These are phyloP conservation scores for Ophiocytium majus DNA, from an alignment of 352 stramenopile species.

Conservation along the genomic window DNA sequence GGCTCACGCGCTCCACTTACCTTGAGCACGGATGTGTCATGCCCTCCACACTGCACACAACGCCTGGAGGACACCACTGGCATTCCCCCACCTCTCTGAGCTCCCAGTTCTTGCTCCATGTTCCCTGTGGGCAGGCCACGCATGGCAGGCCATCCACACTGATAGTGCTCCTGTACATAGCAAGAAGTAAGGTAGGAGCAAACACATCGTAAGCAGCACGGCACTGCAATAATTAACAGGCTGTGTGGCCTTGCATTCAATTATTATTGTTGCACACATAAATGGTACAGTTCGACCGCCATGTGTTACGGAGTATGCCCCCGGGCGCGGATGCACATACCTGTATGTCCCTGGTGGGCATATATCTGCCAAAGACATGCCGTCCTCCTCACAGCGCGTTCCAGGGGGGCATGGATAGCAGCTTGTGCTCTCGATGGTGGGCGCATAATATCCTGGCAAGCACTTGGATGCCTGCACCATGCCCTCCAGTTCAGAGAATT, in stretches of 20 bases:
- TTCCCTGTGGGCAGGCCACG: constrained; percentile 83
- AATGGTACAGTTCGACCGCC: too few relatives aligned
- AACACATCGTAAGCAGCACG: not conserved
- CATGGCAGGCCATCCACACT: constrained; percentile 81
- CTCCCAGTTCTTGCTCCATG: constrained; percentile 97
- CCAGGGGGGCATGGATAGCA: constrained; percentile 86
- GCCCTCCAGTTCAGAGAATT: constrained; percentile 82
- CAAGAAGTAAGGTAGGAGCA: not conserved
- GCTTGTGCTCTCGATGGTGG: constrained; percentile 85
- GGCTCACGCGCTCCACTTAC: not conserved
- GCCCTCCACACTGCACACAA: constrained; percentile 86
- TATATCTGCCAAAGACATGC: constrained; percentile 75
- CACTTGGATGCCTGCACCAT: constrained; percentile 83
- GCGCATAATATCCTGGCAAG: constrained; percentile 88
- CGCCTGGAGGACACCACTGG: constrained; percentile 80
- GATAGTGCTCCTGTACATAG: constrained; percentile 61
- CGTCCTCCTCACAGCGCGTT: constrained; percentile 82
- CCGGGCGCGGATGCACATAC: not conserved
- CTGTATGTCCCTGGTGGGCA: constrained; percentile 89
- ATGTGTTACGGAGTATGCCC: too few relatives aligned
- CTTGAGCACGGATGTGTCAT: constrained; percentile 86
- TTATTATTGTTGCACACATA: too few relatives aligned
- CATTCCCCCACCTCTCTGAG: constrained; percentile 75
- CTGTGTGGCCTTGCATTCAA: too few relatives aligned
- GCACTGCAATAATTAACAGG: too few relatives aligned